Conservation (phyloP, 1,284 basidiomycete species). For the Waitea zeae region DNA sequence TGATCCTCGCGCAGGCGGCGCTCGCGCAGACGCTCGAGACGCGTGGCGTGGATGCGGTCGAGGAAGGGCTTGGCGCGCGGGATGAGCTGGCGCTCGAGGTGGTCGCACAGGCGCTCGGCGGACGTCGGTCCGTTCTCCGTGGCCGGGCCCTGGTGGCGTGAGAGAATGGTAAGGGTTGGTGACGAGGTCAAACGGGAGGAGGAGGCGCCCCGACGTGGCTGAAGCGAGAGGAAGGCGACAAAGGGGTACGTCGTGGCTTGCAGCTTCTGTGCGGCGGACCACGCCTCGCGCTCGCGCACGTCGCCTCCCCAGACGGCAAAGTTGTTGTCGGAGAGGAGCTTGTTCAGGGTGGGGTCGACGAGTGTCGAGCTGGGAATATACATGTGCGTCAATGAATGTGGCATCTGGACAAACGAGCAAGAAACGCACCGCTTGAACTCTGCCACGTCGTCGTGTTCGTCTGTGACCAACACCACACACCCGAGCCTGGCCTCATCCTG, state of each 20-base stretch:
- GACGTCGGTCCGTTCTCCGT: constrained; percentile 35
- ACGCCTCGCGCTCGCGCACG: constrained; percentile 65
- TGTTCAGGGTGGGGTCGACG: constrained; percentile 53
- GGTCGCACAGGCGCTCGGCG: constrained; percentile 39
- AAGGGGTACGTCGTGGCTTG: constrained; percentile 87
- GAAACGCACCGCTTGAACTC: constrained; percentile 62
- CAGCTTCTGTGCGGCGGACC: constrained; percentile 75
- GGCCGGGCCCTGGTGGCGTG: constrained; percentile 63
- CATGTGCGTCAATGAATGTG: too few species aligned
- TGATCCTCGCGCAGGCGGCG: constrained; percentile 70
- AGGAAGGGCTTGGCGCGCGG: constrained; percentile 71
- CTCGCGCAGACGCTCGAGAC: constrained; percentile 28
- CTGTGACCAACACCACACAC: constrained; percentile 74
- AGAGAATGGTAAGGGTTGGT: constrained; percentile 59
- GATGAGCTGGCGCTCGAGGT: constrained; percentile 53
- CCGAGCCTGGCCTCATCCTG: constrained; percentile 61
- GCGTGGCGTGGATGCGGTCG: constrained; percentile 31
- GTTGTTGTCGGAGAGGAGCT: constrained; percentile 46
- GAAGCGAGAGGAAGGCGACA: constrained; percentile 77
- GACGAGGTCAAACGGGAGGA: constrained; percentile 22
- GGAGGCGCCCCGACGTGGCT: constrained; percentile 40
- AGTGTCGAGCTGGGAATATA: too few species aligned
- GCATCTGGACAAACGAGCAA: too few species aligned
- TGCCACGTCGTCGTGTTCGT: constrained; percentile 79
- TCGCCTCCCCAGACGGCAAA: constrained; percentile 79